Base-by-base conservation (phyloP, 441 rosid species). In the Populus tomentosa region DNA sequence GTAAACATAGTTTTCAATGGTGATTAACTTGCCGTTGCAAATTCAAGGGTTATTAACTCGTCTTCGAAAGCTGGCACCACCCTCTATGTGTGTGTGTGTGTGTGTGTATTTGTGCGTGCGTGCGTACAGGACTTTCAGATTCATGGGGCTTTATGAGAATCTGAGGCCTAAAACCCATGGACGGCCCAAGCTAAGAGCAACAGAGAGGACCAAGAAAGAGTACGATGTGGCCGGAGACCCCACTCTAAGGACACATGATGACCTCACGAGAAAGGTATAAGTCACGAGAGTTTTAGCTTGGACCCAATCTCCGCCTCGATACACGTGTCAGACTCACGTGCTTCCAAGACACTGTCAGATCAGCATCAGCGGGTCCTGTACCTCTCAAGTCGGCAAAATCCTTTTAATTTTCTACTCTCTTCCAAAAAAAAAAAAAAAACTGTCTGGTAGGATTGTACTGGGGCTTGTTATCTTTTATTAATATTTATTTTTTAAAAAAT, bases 321-420 rank as follows among this genome's bases (percentile, higher is more conserved):
- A 75, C 77, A 75, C 77, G 71, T 67, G 72, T 75, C 72, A 53
- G 32, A 75, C 50, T 75, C 78, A 75, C 78, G 72, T 75, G 78
- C 67, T 35, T 68, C 78, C 67, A 75, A 28, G 42, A 20, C 42
- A 42, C 63, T 38, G 63, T 46, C 20, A 46, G 61, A 28, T 28
- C 30, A 11, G 14, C 23, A 23, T 20, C 62, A 26, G 40, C 64
- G 59, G 30, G 3, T 28, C 30, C 30, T 28, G 30, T 2, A 28
- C 30, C 30, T 28, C 30, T 28, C 30, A 28, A 28, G 30, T 28
- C 30, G 30, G 30, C 30, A 28, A 28, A 28, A 28, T 20, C 20
- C 18, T 50, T 50, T 18, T 5, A 28, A 50, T 50, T 50, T 50
- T 16, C 59, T 16, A 16, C 30, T 50, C 59, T 50, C n/a, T 50